A percentile compares a stretch with the other conserved stretches of the same genome.
These are phyloP conservation scores for Aspergillus coremiiformis DNA, from an alignment of 495 filamentous ascomycete species.

Conservation along the genomic window DNA sequence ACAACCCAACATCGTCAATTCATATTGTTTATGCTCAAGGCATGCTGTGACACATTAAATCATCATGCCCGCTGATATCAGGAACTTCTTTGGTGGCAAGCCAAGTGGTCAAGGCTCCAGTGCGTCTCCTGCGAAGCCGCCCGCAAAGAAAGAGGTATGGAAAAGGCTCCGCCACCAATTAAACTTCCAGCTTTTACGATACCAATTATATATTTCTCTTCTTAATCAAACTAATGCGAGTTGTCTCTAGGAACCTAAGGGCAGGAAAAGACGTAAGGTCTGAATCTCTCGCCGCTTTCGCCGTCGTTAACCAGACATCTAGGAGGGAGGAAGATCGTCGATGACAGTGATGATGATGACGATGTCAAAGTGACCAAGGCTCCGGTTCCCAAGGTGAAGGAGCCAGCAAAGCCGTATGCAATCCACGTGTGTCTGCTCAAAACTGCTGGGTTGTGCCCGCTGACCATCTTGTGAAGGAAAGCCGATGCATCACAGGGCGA, in stretches of 20 bases:
- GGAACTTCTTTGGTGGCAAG: slow-evolving; percentile 67
- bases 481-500: slow-evolving; percentile 41
- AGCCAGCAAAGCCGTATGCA: slow-evolving; percentile 36
- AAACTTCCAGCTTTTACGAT: background rate
- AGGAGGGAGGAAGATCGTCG: slow-evolving; percentile 65
- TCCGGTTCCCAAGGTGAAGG: slow-evolving; percentile 38
- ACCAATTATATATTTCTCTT: background rate
- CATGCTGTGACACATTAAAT: slow-evolving; percentile 4
- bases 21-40: background rate
- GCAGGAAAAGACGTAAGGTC: slow-evolving; percentile 36
- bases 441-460: background rate
- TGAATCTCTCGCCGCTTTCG: background rate
- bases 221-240: background rate
- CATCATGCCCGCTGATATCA: slow-evolving; percentile 68
- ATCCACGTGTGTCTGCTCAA: background rate
- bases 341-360: slow-evolving; percentile 71
- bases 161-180: background rate
- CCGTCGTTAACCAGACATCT: slow-evolving; percentile 10
- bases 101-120: slow-evolving; percentile 26
- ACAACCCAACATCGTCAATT: background rate
- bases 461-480: slow-evolving; percentile 25
- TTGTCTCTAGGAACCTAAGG: slow-evolving; percentile 23
- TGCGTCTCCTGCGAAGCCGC: slow-evolving; percentile 24
- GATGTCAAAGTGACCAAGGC: slow-evolving; percentile 28
- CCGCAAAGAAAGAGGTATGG: slow-evolving; percentile 38